Evolutionary conservation across 2,329 filamentous ascomycete genomes (phyloP).

Genomic region (Blastomyces parvus): DNA sequence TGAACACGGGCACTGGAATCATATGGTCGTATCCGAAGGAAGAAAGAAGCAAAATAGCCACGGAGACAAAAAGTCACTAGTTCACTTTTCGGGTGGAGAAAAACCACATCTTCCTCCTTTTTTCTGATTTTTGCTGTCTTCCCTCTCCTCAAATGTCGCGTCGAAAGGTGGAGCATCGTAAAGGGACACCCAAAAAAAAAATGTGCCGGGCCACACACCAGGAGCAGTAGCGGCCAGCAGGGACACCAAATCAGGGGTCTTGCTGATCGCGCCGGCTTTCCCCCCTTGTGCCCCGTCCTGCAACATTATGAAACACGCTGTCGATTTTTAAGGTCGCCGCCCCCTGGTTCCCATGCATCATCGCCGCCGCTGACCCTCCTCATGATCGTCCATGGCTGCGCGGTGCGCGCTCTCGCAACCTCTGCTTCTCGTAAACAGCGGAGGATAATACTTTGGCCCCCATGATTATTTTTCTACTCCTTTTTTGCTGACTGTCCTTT

Average conservation of each 20-base stretch:
- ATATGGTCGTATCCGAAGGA: not conserved
- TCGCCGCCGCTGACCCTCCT: not conserved
- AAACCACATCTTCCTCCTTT: not conserved
- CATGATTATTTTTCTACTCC: not conserved
- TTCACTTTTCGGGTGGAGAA: not conserved
- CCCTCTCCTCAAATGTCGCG: not conserved
- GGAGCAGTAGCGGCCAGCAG: too few relatives aligned
- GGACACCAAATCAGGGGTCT: slow-evolving; percentile 1
- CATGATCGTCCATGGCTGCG: not conserved
- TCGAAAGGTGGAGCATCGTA: not conserved
- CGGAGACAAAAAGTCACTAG: not conserved
- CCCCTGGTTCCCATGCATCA: not conserved
- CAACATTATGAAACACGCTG: slow-evolving; percentile 7
- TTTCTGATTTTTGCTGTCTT: not conserved
- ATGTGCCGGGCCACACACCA: not conserved
- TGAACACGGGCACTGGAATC: not conserved
- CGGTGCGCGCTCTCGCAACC: not conserved
- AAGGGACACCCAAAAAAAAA: not conserved
- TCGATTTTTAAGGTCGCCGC: not conserved
- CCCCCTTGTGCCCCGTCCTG: not conserved
- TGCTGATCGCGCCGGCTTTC: slow-evolving; percentile 7
- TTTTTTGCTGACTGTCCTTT: not conserved
- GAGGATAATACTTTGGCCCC: not conserved
- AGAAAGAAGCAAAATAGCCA: not conserved
- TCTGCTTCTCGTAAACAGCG: not conserved